Evolutionary conservation across 2,329 filamentous ascomycete species (phyloP).

Genomic region (Nemania serpens): DNA sequence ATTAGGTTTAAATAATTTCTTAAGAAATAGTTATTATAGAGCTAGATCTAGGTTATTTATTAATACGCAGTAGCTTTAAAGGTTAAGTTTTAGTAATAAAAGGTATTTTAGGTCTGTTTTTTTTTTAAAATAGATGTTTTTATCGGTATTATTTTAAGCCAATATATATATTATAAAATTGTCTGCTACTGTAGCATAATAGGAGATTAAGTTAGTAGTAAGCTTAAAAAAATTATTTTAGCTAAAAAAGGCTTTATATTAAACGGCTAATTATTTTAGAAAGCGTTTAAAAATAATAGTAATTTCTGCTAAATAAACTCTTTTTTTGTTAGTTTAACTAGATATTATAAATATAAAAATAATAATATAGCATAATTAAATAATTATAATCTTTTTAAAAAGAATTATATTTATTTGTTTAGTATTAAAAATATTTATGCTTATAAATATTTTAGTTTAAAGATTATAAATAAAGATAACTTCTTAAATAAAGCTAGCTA

Average conservation of each 20-base stretch:
- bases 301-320: too few relatives aligned
- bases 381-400: not conserved
- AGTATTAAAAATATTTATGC: too few relatives aligned
- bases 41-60: not conserved
- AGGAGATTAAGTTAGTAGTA: not conserved
- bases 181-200: not conserved
- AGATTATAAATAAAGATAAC: too few relatives aligned
- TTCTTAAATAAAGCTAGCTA: too few relatives aligned
- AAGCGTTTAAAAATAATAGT: not conserved
- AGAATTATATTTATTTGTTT: too few relatives aligned
- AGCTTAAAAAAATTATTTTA: not conserved
- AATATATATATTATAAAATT: not conserved
- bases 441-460: too few relatives aligned
- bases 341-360: not conserved
- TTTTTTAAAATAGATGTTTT: not conserved
- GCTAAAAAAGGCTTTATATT: not conserved
- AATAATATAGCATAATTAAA: constrained; percentile 8
- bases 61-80: not conserved
- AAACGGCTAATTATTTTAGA: not conserved
- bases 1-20: not conserved
- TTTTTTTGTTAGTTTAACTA: not conserved
- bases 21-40: not conserved
- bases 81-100: not conserved
- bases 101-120: not conserved
- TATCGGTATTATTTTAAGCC: constrained; percentile 1